phyloP scores from a whole-genome alignment of 345 rosid species.

The Murraya koenigii region DNA sequence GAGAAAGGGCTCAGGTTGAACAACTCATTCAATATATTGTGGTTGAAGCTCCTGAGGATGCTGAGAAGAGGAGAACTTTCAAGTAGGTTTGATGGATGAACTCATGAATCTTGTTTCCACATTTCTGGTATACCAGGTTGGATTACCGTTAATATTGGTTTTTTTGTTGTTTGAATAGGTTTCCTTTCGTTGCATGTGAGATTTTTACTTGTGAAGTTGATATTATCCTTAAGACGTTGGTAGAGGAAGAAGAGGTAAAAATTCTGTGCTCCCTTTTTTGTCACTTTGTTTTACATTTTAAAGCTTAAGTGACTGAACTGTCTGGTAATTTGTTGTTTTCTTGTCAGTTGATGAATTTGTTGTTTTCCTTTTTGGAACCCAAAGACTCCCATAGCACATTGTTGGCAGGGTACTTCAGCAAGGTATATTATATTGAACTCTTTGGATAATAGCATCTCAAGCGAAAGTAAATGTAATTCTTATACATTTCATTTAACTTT shows the following conservation, averaged over 20 bases:
- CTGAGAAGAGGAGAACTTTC: conserved; percentile 63
- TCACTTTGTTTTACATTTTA: conserved; percentile 5
- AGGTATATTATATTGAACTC: conserved; percentile 49
- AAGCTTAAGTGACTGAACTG: conserved; percentile 14
- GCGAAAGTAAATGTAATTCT: conserved; percentile 4
- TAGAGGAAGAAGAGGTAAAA: conserved; percentile 86
- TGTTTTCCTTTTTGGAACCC: conserved; percentile 80
- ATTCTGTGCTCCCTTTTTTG: conserved; percentile 6
- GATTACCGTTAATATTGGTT: not conserved
- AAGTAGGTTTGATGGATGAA: conserved; percentile 48
- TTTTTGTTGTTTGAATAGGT: conserved; percentile 38
- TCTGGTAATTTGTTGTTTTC: conserved; percentile 28
- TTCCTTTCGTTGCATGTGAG: conserved; percentile 92
- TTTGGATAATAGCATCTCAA: not conserved
- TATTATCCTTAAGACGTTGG: conserved; percentile 82
- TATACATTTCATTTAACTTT: not conserved
- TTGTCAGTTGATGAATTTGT: conserved; percentile 78
- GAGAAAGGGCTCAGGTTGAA: conserved; percentile 76
- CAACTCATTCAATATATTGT: conserved; percentile 75
- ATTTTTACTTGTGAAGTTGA: conserved; percentile 94
- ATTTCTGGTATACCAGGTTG: not conserved
- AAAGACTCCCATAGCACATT: conserved; percentile 55
- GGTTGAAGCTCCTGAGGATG: conserved; percentile 71
- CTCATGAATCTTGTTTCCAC: conserved; percentile 1
- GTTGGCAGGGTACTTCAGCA: conserved; percentile 92